Base-by-base conservation (phyloP, 495 filamentous ascomycete species). In the Penicillium lagena region DNA sequence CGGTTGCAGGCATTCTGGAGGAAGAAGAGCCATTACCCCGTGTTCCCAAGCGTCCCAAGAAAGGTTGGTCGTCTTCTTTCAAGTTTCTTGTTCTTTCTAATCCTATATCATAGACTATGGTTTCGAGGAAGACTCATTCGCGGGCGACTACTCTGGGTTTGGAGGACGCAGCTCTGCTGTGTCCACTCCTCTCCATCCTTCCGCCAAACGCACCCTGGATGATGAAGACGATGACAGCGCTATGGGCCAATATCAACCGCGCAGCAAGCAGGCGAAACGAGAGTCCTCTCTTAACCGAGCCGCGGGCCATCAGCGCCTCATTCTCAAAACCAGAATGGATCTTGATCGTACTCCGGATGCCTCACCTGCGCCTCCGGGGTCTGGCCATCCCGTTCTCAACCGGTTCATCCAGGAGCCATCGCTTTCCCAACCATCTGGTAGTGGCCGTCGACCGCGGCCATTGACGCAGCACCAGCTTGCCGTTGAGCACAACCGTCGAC, bases 381-480 rank as follows among this genome's bases (percentile, higher is more conserved):
- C 69, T 42, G 56, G 62, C 15, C 68, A 76, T 52, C 71, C 71
- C 29, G 55, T 72, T 5, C 51, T 77, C n/a, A 68, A 72, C 42
- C 64, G 68, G n/a, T 77, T 70, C 44, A 60, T 68, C 33, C 57
- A 61, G 6, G 70, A 72, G 44, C 55, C 66, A 12, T 60, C 64
- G 15, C 52, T 64, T 13, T 54, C 62, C 12, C 59, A 58, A 13
- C 38, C 52, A 29, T 54, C 59, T 13, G 57, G 22, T 3, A 6
- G 22, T 22, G 22, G 63, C 39, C 79, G 82, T 42, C 80, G 84
- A n/a, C 80, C 85, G 4, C 80, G 93, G 7, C 91, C 90, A 4
- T 76, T 95, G 13, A 98, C 93, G 1, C 85, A 88, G 9, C 93
- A 98, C 62, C 93, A 98, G 56, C 72, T 95, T 28, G 93, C 90